Conservation (phyloP, 371 early-diverging fungal species). For the Mucor lusitanicus region DNA sequence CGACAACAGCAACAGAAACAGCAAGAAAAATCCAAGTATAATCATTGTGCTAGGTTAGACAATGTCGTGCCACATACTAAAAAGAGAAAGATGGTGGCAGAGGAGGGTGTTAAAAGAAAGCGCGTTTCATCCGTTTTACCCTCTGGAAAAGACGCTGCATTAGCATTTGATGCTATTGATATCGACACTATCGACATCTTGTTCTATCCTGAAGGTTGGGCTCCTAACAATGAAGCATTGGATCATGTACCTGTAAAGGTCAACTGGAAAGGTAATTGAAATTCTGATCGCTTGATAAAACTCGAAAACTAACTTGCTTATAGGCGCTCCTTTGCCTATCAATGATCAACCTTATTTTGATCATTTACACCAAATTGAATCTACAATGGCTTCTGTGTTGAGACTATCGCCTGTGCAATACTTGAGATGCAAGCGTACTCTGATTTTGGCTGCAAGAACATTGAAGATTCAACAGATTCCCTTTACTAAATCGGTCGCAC, state of each 20-base stretch:
- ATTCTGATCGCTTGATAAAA: background rate
- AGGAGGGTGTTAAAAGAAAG: conserved; percentile 17
- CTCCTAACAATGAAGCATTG: conserved; percentile 20
- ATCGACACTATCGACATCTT: conserved; percentile 23
- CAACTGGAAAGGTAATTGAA: conserved; percentile 34
- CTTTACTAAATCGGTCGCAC: conserved; percentile 41
- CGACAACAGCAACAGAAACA: conserved; percentile 6
- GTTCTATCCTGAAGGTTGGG: conserved; percentile 28
- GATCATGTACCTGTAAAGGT: conserved; percentile 28
- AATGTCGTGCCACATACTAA: conserved; percentile 29
- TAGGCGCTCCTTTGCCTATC: conserved; percentile 53
- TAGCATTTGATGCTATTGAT: conserved; percentile 33
- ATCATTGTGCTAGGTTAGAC: conserved; percentile 26
- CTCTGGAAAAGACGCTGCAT: conserved; percentile 28
- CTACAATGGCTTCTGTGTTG: conserved; percentile 59
- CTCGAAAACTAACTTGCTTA: background rate
- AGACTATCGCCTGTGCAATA: conserved; percentile 69
- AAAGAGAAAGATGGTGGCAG: conserved; percentile 19
- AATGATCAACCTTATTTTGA: conserved; percentile 41
- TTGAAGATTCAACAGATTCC: conserved; percentile 30
- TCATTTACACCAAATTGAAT: conserved; percentile 56
- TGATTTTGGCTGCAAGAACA: conserved; percentile 31
- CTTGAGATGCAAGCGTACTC: conserved; percentile 44
- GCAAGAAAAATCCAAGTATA: conserved; percentile 1
- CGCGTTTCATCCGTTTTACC: conserved; percentile 27